phyloP scores from a whole-genome alignment of 805 yeast genomes.

The Hyphopichia homilentoma region DNA sequence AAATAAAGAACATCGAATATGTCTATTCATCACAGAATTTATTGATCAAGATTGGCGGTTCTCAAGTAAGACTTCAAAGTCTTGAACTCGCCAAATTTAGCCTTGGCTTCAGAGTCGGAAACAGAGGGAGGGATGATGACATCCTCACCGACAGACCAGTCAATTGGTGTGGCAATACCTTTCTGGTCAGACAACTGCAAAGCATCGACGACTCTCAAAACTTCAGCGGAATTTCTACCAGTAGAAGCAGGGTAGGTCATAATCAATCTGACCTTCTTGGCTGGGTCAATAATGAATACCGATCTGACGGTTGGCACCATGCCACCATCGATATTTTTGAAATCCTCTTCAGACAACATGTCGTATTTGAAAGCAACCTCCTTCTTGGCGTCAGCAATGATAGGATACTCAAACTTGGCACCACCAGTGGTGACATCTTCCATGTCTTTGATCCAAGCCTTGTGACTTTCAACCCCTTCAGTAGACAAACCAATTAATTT shows the following conservation, averaged over 20 bases:
- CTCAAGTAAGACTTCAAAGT: slow-evolving; percentile 62
- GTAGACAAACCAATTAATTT: slow-evolving; percentile 68
- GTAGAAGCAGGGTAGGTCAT: slow-evolving; percentile 71
- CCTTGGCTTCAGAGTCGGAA: slow-evolving; percentile 55
- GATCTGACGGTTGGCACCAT: slow-evolving; percentile 67
- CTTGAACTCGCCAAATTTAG: slow-evolving; percentile 58
- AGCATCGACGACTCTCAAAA: slow-evolving; percentile 66
- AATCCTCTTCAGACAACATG: slow-evolving; percentile 67
- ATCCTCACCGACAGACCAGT: slow-evolving; percentile 73
- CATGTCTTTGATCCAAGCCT: slow-evolving; percentile 68
- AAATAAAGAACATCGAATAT: slow-evolving; percentile 1
- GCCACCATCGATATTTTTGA: slow-evolving; percentile 57
- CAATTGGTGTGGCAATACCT: slow-evolving; percentile 65
- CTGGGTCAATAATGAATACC: slow-evolving; percentile 68
- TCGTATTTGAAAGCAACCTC: slow-evolving; percentile 61
- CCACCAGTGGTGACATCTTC: slow-evolving; percentile 59
- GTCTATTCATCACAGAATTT: background rate
- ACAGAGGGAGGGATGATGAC: slow-evolving; percentile 69
- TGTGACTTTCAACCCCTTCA: slow-evolving; percentile 58
- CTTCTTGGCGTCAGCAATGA: slow-evolving; percentile 62
- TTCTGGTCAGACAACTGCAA: slow-evolving; percentile 60
- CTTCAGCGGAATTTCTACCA: slow-evolving; percentile 75
- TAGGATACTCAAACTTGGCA: slow-evolving; percentile 56
- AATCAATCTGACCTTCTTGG: slow-evolving; percentile 57
- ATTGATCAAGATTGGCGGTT: slow-evolving; percentile 35